Evolutionary conservation across 2,329 filamentous ascomycete genomes (phyloP).

Genomic region (Colletotrichum gigasporum): DNA sequence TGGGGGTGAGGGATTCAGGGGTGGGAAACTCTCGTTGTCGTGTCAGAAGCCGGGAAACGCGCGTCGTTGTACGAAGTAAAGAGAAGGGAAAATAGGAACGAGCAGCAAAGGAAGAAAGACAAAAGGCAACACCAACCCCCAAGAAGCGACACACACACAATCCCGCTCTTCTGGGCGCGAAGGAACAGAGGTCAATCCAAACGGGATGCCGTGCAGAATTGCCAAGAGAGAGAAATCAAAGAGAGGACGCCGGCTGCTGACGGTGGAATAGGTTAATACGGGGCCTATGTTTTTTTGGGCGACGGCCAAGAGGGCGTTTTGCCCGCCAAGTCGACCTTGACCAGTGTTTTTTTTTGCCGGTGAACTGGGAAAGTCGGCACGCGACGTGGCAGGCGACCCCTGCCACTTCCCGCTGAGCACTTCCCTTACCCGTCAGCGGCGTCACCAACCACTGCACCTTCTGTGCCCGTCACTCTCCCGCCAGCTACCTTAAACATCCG

Average conservation of each 20-base stretch:
- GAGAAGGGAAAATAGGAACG: neutral
- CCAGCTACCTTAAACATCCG: neutral
- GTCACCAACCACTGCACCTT: neutral
- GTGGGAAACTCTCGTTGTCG: neutral
- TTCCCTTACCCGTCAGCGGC: slow-evolving; percentile 2
- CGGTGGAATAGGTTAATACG: neutral
- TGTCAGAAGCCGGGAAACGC: too few species aligned
- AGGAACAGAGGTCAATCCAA: neutral
- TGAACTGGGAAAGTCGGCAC: slow-evolving; percentile 28
- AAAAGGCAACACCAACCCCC: neutral
- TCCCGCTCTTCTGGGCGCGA: neutral
- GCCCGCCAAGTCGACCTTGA: slow-evolving; percentile 17
- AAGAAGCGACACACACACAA: too few species aligned
- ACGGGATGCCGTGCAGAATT: slow-evolving; percentile 1
- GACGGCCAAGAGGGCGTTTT: neutral
- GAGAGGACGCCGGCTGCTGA: neutral
- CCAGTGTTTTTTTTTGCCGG: neutral
- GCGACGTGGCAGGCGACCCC: slow-evolving; percentile 28
- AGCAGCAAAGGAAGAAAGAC: neutral
- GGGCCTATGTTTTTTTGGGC: neutral
- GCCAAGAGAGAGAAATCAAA: neutral
- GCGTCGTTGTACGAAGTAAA: neutral
- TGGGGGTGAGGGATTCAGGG: neutral
- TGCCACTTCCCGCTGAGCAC: slow-evolving; percentile 18
- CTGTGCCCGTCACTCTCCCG: neutral